phyloP scores from a whole-genome alignment of 768 basidiomycete genomes.

The Russula vinacea region DNA sequence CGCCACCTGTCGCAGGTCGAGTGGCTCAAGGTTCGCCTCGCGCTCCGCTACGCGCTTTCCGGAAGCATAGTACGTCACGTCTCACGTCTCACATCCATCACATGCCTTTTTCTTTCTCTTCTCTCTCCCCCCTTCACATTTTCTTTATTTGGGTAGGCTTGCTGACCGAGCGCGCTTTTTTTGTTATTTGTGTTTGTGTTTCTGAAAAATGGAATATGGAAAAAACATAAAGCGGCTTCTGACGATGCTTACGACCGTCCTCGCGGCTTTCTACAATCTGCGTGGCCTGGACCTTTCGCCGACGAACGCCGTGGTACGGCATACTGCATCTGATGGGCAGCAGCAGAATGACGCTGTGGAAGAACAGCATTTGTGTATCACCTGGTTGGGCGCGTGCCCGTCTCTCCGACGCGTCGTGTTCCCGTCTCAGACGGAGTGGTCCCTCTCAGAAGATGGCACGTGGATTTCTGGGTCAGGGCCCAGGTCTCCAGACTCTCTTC shows the following conservation, averaged over 20 bases:
- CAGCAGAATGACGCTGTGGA: constrained; percentile 35
- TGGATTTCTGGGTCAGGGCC: constrained; percentile 14
- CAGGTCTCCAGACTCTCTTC: constrained; percentile 1
- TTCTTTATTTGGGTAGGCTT: neutral
- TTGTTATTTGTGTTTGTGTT: neutral
- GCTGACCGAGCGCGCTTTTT: neutral
- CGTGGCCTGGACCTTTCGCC: constrained; percentile 58
- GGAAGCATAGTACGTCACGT: constrained; percentile 53
- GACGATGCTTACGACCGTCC: constrained; percentile 56
- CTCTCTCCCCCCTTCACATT: neutral
- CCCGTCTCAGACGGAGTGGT: constrained; percentile 55
- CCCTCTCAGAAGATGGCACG: constrained; percentile 33
- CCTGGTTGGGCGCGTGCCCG: constrained; percentile 56
- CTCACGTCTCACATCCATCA: too few relatives aligned
- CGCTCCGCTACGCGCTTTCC: constrained; percentile 56
- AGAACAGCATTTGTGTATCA: constrained; percentile 54
- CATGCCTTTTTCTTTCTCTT: neutral
- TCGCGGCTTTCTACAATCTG: constrained; percentile 49
- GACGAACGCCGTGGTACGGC: constrained; percentile 44
- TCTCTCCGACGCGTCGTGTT: constrained; percentile 53
- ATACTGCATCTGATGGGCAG: constrained; percentile 27
- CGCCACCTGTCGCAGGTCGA: constrained; percentile 49
- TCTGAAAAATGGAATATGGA: neutral
- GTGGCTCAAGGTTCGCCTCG: constrained; percentile 53
- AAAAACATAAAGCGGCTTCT: constrained; percentile 49